Base-by-base conservation (phyloP, 2,329 filamentous ascomycete species). In the Colletotrichum cereale region DNA sequence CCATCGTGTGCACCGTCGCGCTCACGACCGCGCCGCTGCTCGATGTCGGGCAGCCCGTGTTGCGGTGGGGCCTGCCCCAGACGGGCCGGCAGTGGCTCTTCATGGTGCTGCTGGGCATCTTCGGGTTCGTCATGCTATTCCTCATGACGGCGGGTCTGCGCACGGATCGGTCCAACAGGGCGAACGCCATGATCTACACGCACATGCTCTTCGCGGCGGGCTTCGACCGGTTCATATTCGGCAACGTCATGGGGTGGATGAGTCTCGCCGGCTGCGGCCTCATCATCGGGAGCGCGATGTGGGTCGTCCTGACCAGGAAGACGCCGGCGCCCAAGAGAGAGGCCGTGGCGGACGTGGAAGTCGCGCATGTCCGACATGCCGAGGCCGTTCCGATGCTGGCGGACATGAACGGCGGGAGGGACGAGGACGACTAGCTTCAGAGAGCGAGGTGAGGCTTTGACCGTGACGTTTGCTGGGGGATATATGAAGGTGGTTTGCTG, bases 41-140 rank as follows among this genome's bases (percentile, higher is more conserved):
- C 60, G 76, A 83, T 71, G 78, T 87, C 60, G 81, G 79, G 29
- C 85, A 87, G 73, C 87, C 86, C 5, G 82, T 75, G 11, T 75
- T 89, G 75, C 80, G 78, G 29, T 84, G 88, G 75, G 80, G 79
- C 2, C 76, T 85, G 36, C 83, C 85, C 2, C 75, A 79, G 5
- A 79, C 83, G 34, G 16, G 76, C 50, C 82, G 81, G 63, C 84
- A 95, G 78, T 96, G 93, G 91, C 79, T 83, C 0, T 86, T 95
- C 48, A 82, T 97, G 21, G 65, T 91, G 0, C 88, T 91, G 47
- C 83, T 97, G 5, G 93, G 93, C 0, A 77, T 89, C 0, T 91
- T 91, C 74, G 95, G 95, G 0, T 96, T 97, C 78, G 79, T 92
- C 29, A 92, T 96, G 88, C 95, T 97, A 86, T 94, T 94, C 75